Base-by-base conservation (phyloP, 169 alveolate species). In the Babesia bovis region DNA sequence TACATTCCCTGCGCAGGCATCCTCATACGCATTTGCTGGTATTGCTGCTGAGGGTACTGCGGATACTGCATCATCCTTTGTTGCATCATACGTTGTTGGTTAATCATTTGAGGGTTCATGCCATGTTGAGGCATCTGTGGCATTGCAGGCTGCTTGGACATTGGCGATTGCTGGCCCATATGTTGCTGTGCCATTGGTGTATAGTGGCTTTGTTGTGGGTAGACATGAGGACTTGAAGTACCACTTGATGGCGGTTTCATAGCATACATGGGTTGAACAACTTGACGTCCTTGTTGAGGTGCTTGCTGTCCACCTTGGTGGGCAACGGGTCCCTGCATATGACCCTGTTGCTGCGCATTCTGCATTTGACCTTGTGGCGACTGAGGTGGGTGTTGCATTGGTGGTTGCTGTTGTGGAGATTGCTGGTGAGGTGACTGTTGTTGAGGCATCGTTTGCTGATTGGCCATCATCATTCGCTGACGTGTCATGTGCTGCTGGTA, bases 391-490 rank as follows among this genome's bases (percentile, higher is more conserved):
- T 23, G 71, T 38, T 56, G 66, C 13, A 38, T 52, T 12, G 44
- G 70, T 4, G 70, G 3, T 42, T 35, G 70, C 21, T 38, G 70
- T 3, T 59, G 70, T 12, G 21, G 52, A 1, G 32, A 19, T 3
- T 38, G 70, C 19, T 41, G 52, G 13, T 59, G 70, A 13, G 30
- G 38, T 4, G 55, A 10, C 70, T 59, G 57, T 55, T 23, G 52
- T 4, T 41, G 52, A 4, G 26, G 66, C 4, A 7, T 30, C 79
- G 53, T 55, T 35, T 45, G 70, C 51, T 35, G 79, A 19, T 40
- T 77, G 2, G 75, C 76, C 83, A 69, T 59, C 76, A 78, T 67
- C 75, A 78, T 67, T 13, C 77, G 35, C 55, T 74, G 86, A 35
- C 75, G 17, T 0, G 78, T 61, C 44, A 51, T 19, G 17, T 75